Evolutionary conservation across 148 eudicot species (phyloP), one percentile per base, ranked within the genome.

Genomic region (Chenopodium album): DNA sequence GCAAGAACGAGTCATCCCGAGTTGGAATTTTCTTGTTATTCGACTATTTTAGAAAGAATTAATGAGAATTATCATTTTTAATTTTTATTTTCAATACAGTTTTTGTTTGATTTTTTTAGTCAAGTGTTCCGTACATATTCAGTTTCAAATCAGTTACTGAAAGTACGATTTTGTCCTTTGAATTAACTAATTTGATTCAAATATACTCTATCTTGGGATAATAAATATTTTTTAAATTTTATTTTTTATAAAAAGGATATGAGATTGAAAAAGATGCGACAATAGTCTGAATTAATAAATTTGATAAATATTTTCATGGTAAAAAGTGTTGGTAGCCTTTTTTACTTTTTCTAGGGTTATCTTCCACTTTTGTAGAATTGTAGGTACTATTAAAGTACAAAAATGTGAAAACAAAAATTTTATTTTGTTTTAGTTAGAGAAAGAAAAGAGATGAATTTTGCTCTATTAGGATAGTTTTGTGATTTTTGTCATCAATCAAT

Each of bases 1-100:
- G 81, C 78, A 34, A 41, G 0, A 31, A 73, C 23, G 54, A 71
- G 83, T 80, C 81, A 75, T 85, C 84, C 87, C 87, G 54, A 54
- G 73, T 74, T 80, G 3, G 31, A 80, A 26, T 80, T 60, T 29
- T 59, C 1, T 62, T 70, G 66, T 80, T 29, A 22, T 41, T 71
- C 19, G 29, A 47, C 29, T 46, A 13, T 71, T 50, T 7, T 5
- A 41, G 16, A 47, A 79, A 17, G 17, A 50, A 31, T 77, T 17
- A 46, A 68, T 41, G 50, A 71, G 13, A 64, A 71, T 56, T 19
- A 80, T 80, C n/a, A 32, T 22, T 17, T 47, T 46, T 20, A 11
- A 0, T 14, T 4, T 28, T 29, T n/a, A n/a, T n/a, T n/a, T n/a
- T n/a, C n/a, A n/a, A n/a, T n/a, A n/a, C n/a, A n/a, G n/a, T n/a